Evolutionary conservation across 345 rosid genomes (phyloP).

Genomic region (Gossypioides kirkii): DNA sequence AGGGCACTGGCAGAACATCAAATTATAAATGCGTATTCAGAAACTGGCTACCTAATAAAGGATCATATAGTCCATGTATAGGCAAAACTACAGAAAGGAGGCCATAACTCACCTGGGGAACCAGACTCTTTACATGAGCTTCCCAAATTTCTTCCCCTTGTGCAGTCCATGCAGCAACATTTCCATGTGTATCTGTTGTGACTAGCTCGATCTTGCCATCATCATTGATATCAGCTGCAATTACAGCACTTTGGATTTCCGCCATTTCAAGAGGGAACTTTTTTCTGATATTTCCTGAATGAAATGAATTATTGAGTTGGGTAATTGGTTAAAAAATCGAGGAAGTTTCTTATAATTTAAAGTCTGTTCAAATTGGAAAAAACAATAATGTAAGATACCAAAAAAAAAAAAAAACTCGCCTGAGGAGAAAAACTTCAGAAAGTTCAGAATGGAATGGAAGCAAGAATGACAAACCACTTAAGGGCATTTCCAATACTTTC

Average conservation of each 20-base stretch:
- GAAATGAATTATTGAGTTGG: conserved; percentile 17
- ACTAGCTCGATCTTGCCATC: conserved; percentile 98
- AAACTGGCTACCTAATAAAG: not conserved
- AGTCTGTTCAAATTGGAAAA: conserved; percentile 4
- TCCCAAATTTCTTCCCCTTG: conserved; percentile 92
- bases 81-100: conserved; percentile 3
- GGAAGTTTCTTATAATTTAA: conserved; percentile 18
- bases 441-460: not conserved
- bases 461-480: not conserved
- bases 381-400: not conserved
- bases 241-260: conserved; percentile 92
- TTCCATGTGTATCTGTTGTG: conserved; percentile 94
- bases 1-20: not conserved
- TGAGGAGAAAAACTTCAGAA: not conserved
- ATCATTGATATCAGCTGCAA: conserved; percentile 97
- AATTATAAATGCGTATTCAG: not conserved
- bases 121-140: conserved; percentile 78
- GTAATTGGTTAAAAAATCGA: conserved; percentile 18
- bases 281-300: conserved; percentile 68
- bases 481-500: not conserved
- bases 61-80: not conserved
- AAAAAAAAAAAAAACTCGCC: not conserved
- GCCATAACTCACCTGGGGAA: conserved; percentile 67
- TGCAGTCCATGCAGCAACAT: conserved; percentile 97
- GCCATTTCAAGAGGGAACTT: conserved; percentile 98